Evolutionary conservation across 768 basidiomycete genomes (phyloP).

Genomic region (Lentinula lateritia): DNA sequence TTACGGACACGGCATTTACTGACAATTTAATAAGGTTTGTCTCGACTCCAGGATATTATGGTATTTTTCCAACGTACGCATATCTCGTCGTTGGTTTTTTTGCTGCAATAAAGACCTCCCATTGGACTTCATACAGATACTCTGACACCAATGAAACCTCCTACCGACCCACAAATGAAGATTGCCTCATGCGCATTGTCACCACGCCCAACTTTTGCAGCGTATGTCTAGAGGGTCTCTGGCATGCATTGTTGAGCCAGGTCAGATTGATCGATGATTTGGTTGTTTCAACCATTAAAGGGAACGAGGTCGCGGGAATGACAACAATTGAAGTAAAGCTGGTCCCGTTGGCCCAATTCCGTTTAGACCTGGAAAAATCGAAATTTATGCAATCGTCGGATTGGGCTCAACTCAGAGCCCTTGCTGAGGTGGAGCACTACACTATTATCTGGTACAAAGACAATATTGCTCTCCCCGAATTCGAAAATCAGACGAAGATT

Average conservation of each 20-base stretch:
- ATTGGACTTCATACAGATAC: constrained; percentile 34
- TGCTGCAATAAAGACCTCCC: too few species aligned
- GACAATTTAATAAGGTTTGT: constrained; percentile 44
- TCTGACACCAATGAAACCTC: constrained; percentile 58
- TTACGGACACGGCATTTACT: neutral
- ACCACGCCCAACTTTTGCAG: constrained; percentile 69
- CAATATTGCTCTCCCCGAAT: constrained; percentile 33
- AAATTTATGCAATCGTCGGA: neutral
- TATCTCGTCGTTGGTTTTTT: neutral
- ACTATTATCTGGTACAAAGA: constrained; percentile 52
- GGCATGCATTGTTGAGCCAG: constrained; percentile 56
- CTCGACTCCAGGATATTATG: constrained; percentile 49
- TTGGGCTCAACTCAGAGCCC: neutral
- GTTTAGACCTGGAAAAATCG: constrained; percentile 11
- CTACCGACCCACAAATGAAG: constrained; percentile 80
- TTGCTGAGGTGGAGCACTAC: constrained; percentile 37
- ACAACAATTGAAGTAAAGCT: constrained; percentile 38
- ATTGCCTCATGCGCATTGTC: constrained; percentile 76
- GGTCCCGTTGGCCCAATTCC: constrained; percentile 58
- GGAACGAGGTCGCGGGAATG: constrained; percentile 14
- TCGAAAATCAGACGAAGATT: constrained; percentile 48
- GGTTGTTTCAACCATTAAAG: neutral
- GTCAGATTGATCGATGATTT: constrained; percentile 55
- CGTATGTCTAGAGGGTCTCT: constrained; percentile 69
- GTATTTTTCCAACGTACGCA: constrained; percentile 69